phyloP scores from a whole-genome alignment of 2,329 filamentous ascomycete species.

The Aspergillus pseudonomiae region DNA sequence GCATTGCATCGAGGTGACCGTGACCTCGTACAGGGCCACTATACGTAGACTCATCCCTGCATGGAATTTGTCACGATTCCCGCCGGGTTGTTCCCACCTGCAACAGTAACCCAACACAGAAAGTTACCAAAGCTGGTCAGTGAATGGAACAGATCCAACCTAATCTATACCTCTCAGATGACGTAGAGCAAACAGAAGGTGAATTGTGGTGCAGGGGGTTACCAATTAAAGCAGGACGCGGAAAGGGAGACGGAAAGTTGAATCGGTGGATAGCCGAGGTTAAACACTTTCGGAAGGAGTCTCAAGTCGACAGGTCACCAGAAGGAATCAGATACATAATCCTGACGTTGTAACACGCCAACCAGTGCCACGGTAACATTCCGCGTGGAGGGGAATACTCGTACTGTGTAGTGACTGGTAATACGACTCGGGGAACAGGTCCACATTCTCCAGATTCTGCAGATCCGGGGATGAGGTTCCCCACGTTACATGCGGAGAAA shows the following conservation, averaged over 20 bases:
- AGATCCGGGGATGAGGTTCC: conserved; percentile 3
- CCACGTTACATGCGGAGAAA: conserved; percentile 8
- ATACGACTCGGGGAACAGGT: not conserved
- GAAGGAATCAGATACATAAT: not conserved
- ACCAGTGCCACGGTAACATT: not conserved
- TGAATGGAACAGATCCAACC: not conserved
- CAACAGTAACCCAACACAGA: not conserved
- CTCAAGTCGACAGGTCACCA: not conserved
- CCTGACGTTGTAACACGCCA: not conserved
- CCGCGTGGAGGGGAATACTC: not conserved
- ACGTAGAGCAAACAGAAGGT: not conserved
- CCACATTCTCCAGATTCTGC: not conserved
- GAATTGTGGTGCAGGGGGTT: not conserved
- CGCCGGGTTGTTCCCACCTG: no score
- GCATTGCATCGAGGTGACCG: not conserved
- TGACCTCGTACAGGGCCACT: not conserved
- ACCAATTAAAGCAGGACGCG: not conserved
- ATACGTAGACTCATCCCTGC: not conserved
- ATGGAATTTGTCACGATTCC: not conserved
- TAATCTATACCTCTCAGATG: not conserved
- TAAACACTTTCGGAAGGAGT: not conserved
- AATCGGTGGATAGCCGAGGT: not conserved
- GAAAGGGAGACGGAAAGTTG: not conserved
- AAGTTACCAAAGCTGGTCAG: not conserved
- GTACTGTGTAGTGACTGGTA: no score